Conservation (phyloP, 1,139 yeast species). For the Zygosaccharomyces sapae region DNA sequence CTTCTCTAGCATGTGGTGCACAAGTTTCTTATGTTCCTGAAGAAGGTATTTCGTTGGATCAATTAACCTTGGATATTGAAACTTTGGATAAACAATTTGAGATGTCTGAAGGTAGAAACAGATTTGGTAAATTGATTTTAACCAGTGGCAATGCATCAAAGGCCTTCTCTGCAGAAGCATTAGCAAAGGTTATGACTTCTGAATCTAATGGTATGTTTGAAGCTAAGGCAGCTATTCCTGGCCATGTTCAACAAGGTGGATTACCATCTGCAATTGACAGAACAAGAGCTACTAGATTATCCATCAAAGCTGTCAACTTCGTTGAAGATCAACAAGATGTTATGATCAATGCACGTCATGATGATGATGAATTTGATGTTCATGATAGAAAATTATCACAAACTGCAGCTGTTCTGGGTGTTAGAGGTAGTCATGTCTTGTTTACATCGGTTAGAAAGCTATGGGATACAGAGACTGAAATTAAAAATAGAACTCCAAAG, state of each 20-base stretch:
- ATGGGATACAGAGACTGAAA: slow-evolving; percentile 82
- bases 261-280: slow-evolving; percentile 78
- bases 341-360: slow-evolving; percentile 32
- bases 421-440: slow-evolving; percentile 69
- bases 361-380: slow-evolving; percentile 34
- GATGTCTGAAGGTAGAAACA: slow-evolving; percentile 72
- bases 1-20: slow-evolving; percentile 90
- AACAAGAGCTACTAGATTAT: slow-evolving; percentile 64
- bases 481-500: slow-evolving; percentile 81
- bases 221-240: slow-evolving; percentile 74
- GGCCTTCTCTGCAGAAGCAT: slow-evolving; percentile 60
- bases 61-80: slow-evolving; percentile 72
- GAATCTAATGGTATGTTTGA: slow-evolving; percentile 66
- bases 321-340: slow-evolving; percentile 47
- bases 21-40: slow-evolving; percentile 93
- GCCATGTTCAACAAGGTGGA: slow-evolving; percentile 81
- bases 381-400: slow-evolving; percentile 39
- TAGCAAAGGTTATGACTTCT: slow-evolving; percentile 65
- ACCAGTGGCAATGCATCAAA: slow-evolving; percentile 67
- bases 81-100: slow-evolving; percentile 65
- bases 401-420: slow-evolving; percentile 85
- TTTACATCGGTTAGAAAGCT: slow-evolving; percentile 71
- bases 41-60: slow-evolving; percentile 66
- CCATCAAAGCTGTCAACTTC: slow-evolving; percentile 65
- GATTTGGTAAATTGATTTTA: slow-evolving; percentile 65